These are phyloP conservation scores for Dendrostoma leiphaemia DNA, from an alignment of 2,329 filamentous ascomycete genomes.

Conservation along the genomic window DNA sequence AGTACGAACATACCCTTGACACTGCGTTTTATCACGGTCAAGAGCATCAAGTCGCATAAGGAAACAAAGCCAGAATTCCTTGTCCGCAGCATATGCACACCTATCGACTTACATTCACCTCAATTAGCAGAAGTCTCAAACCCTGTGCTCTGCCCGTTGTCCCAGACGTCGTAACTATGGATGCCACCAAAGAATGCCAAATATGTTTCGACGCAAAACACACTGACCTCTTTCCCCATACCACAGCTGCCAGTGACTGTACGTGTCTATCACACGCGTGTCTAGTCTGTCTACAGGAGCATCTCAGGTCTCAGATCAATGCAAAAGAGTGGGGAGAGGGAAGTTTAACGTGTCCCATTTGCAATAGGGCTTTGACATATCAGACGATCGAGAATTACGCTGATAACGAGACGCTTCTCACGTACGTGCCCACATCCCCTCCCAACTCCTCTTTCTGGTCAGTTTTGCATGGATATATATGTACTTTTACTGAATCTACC, in stretches of 20 bases:
- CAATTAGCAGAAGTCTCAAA: background rate
- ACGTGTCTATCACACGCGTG: slow-evolving; percentile 4
- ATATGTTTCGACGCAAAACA: slow-evolving; percentile 5
- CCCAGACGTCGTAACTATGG: background rate
- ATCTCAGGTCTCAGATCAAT: slow-evolving; percentile 4
- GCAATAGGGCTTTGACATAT: background rate
- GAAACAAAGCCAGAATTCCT: no score
- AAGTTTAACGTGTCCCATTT: slow-evolving; percentile 3
- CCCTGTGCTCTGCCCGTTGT: no score
- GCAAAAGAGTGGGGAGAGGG: slow-evolving; percentile 5
- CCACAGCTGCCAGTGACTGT: background rate
- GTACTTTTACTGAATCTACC: no score
- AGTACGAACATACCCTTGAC: no score
- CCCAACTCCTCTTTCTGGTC: no score
- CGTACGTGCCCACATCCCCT: background rate
- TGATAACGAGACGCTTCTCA: background rate
- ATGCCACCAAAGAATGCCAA: background rate
- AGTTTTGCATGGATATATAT: no score
- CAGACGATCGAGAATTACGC: slow-evolving; percentile 8
- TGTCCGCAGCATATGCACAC: no score
- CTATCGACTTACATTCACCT: no score
- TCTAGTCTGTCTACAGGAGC: slow-evolving; percentile 1
- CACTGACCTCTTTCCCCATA: background rate
- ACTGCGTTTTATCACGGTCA: no score
- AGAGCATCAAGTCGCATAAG: no score